These are phyloP conservation scores for Phytophthora tubulina DNA, from an alignment of 352 stramenopile genomes.

Conservation along the genomic window DNA sequence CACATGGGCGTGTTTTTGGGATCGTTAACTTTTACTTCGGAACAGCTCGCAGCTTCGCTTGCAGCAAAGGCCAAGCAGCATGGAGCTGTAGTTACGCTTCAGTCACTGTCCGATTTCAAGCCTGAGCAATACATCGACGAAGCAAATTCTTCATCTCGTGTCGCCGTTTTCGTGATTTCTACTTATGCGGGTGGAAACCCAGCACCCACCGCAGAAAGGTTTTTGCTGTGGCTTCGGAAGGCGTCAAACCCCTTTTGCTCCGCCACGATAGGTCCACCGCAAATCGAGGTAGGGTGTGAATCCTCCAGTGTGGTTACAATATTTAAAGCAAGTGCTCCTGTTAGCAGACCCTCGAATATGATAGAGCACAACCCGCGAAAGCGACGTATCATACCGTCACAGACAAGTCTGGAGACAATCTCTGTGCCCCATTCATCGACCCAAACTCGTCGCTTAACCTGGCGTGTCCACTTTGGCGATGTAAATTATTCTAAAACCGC, in stretches of 20 bases:
- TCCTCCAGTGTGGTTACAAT: neutral
- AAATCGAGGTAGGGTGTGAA: neutral
- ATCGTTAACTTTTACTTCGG: constrained; percentile 93
- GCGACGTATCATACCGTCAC: neutral
- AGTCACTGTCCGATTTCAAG: constrained; percentile 56
- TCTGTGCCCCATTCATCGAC: neutral
- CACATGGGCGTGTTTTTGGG: constrained; percentile 89
- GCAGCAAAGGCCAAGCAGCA: constrained; percentile 62
- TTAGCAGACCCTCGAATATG: neutral
- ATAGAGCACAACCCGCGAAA: constrained; percentile 6
- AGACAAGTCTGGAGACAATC: neutral
- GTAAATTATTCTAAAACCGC: constrained; percentile 7
- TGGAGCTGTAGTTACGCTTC: constrained; percentile 13
- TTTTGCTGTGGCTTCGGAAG: constrained; percentile 27
- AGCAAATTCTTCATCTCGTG: constrained; percentile 32
- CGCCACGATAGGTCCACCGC: neutral
- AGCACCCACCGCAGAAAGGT: constrained; percentile 48
- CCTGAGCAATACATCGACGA: constrained; percentile 21
- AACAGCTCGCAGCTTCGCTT: constrained; percentile 75
- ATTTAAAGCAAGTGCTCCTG: neutral
- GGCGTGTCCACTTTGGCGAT: constrained; percentile 6
- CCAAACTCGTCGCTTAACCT: constrained; percentile 3
- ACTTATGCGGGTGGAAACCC: constrained; percentile 94
- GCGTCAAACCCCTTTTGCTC: neutral
- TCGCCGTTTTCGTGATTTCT: constrained; percentile 89